phyloP scores from a whole-genome alignment of 139 green algal species.

The Chlorella vulgaris region DNA sequence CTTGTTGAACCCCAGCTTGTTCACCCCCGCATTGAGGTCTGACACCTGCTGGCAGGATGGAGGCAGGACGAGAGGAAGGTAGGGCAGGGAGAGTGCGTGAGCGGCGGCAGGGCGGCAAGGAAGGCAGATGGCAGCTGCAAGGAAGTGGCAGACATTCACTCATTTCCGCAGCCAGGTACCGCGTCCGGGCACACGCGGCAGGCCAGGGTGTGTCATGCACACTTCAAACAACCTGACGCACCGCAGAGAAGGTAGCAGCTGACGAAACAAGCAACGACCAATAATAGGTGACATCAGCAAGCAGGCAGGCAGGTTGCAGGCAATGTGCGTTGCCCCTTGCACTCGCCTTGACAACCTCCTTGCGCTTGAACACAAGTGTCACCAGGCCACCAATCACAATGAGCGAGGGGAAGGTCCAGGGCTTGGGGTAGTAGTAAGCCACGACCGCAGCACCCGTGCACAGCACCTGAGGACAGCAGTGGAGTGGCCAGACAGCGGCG shows the following conservation, averaged over 20 bases:
- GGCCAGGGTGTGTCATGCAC: too few relatives aligned
- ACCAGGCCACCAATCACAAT: slow-evolving; percentile 68
- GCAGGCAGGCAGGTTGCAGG: too few relatives aligned
- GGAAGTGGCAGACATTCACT: too few relatives aligned
- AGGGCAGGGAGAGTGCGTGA: background rate
- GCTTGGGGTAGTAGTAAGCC: slow-evolving; percentile 75
- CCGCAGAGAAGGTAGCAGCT: too few relatives aligned
- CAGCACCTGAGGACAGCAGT: slow-evolving; percentile 3
- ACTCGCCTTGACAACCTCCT: slow-evolving; percentile 40
- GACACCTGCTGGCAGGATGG: slow-evolving; percentile 35
- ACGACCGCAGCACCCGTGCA: slow-evolving; percentile 54
- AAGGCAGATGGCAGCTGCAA: too few relatives aligned
- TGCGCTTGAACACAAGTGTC: slow-evolving; percentile 56
- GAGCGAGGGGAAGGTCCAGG: slow-evolving; percentile 81
- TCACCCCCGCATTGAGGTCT: slow-evolving; percentile 46
- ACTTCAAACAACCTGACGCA: too few relatives aligned
- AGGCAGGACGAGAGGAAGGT: background rate
- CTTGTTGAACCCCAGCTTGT: slow-evolving; percentile 68
- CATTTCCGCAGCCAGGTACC: too few relatives aligned
- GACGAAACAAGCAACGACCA: too few relatives aligned
- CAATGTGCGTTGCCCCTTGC: too few relatives aligned
- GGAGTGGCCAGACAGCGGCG: background rate
- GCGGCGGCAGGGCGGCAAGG: too few relatives aligned
- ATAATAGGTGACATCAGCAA: too few relatives aligned
- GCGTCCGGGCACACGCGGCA: too few relatives aligned